Evolutionary conservation across 768 basidiomycete genomes (phyloP), one percentile per base, ranked within the genome.

Genomic region (Hydnum rufescens): DNA sequence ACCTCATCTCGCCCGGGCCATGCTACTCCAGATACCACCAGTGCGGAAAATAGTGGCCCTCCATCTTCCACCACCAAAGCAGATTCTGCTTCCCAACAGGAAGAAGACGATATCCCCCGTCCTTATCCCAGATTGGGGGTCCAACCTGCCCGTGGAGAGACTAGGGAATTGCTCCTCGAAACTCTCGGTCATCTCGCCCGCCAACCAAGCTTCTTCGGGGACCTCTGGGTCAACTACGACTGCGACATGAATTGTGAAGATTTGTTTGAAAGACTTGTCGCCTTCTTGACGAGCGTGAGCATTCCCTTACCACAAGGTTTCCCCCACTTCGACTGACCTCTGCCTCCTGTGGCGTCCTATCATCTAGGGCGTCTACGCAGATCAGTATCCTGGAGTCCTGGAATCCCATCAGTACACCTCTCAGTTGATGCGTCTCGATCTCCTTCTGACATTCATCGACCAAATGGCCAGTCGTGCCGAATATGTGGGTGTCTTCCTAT

Each of bases 241-340:
- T 96, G 90, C 61, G 89, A 95, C 60, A 78, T 83, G 57, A 93
- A 96, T 61, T 89, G 87, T 64, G 95, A 97, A 68, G 93, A 97
- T 63, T 66, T 97, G 53, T 93, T 92, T 59, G 92, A 97, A 62
- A 72, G 86, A 16, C 67, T 96, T 22, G 68, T 92, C 54, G 84
- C 81, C 25, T 95, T 97, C 64, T 66, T 89, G 57, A 85, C 87
- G 4, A 82, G 85, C 71, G 89, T 88, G 58, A 53, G 70, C 48
- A 28, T 57, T 4, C 22, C 4, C 8, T 22, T 28, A 25, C 26
- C 13, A 16, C 16, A 25, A 8, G 44, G 8, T 28, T 8, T 8
- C 16, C 25, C 8, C 16, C 13, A 8, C 8, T 13, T 26, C 26
- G 13, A 47, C 44, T 16, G 44, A n/a, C n/a, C n/a, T n/a, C n/a